Base-by-base conservation (phyloP, 106 monocot species). In the Allium sativum region DNA sequence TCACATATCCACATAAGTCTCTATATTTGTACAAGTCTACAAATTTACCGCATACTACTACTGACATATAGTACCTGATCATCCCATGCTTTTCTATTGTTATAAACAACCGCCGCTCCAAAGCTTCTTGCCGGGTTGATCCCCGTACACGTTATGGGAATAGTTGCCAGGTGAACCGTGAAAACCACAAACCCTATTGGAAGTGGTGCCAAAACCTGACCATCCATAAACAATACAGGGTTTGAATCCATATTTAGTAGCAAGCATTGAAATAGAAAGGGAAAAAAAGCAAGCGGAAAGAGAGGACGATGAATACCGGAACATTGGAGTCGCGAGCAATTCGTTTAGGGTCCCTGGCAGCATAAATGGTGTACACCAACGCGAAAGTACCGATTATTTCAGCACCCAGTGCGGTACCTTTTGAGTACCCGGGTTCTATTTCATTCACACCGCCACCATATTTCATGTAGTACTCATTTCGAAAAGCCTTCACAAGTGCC, bases 321-420 rank as follows among this genome's bases (percentile, higher is more conserved):
- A 81, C 73, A 61, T 81, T 72, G 65, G 81, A 76, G 73, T 81
- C 76, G 14, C 81, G 76, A 50, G 81, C 81, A 61, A 45, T 81
- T 58, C 81, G 68, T 70, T 81, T 81, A 56, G 81, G 76, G 59
- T 81, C 81, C 14, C 73, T 81, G 54, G 81, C 81, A 19, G 81
- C 68, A 69, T 76, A 81, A 65, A 81, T 76, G 22, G 75, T 75
- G 76, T 65, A 65, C 52, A 65, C 65, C 8, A 65, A 18, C n/a
- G 52, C 52, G 15, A 65, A 65, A 42, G 65, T 81, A 48, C 81
- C 81, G 47, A 81, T 73, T 58, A 81, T 81, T 76, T 81, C 81
- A 6, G 81, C 81, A 7, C 58, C 81, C n/a, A 81, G 76, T 52
- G 76, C 81, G 9, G 75, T 65, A 15, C 76, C 81, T 58, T 64